Conservation (phyloP, 805 yeast genomes). For the Candida silvicultrix region DNA sequence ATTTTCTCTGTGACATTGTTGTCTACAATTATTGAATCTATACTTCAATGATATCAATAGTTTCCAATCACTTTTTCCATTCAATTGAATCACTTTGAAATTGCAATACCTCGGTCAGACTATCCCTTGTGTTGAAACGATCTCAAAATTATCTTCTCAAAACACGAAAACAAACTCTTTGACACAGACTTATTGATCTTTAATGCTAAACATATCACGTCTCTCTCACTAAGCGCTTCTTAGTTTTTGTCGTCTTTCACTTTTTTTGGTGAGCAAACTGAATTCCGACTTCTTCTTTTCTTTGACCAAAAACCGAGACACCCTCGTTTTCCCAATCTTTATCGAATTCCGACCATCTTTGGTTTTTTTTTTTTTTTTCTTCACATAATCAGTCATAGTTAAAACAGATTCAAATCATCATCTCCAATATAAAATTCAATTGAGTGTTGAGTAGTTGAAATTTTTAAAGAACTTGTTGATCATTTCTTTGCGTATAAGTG, state of each 20-base stretch:
- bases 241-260: neutral
- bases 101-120: neutral
- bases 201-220: neutral
- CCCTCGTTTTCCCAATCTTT: neutral
- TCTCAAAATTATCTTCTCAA: too few species aligned
- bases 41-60: neutral
- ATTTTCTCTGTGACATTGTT: constrained; percentile 39
- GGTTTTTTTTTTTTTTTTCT: too few species aligned
- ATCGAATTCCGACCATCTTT: neutral
- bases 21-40: too few species aligned
- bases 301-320: neutral
- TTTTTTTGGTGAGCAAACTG: neutral
- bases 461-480: too few species aligned
- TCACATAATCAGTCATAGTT: neutral
- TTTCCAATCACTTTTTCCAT: neutral
- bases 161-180: neutral
- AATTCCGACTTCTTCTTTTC: neutral
- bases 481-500: too few species aligned
- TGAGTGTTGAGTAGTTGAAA: too few species aligned
- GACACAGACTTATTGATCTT: neutral
- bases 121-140: neutral
- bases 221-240: neutral
- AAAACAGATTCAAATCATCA: too few species aligned
- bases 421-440: too few species aligned
- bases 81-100: neutral